phyloP scores from a whole-genome alignment of 441 rosid species.

The Jatropha podagrica region DNA sequence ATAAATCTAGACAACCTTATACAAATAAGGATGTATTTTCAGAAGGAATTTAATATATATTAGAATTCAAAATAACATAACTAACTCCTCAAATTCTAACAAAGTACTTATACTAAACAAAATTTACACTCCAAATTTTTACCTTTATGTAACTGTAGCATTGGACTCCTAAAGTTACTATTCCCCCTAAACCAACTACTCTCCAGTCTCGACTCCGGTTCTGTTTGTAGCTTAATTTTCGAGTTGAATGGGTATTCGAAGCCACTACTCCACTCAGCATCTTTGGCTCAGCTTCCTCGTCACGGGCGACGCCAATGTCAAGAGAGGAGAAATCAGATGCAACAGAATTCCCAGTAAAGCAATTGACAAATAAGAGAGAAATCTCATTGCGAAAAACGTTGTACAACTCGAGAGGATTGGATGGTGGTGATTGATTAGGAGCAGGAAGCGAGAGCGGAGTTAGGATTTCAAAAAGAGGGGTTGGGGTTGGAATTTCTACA shows the following conservation, averaged over 20 bases:
- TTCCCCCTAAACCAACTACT: constrained; percentile 70
- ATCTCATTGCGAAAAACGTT: constrained; percentile 73
- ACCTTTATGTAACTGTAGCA: constrained; percentile 97
- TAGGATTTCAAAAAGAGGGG: constrained; percentile 56
- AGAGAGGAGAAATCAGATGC: constrained; percentile 75
- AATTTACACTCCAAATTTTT: background rate
- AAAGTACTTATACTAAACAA: background rate
- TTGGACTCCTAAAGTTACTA: constrained; percentile 65
- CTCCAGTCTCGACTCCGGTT: constrained; percentile 46
- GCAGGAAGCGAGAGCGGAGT: constrained; percentile 39
- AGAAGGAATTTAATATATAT: background rate
- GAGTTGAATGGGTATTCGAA: constrained; percentile 24
- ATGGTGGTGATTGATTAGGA: constrained; percentile 32
- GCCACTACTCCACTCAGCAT: constrained; percentile 26
- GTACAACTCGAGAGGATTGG: constrained; percentile 36
- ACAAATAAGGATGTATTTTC: background rate
- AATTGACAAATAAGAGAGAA: constrained; percentile 36
- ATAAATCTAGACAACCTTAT: background rate
- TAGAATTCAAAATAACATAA: background rate
- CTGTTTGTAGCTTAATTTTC: constrained; percentile 11
- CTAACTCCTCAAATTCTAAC: background rate
- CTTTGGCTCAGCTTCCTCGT: constrained; percentile 21
- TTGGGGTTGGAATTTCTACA: constrained; percentile 23
- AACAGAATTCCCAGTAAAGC: constrained; percentile 31
- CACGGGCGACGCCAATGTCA: constrained; percentile 37